Percentiles rank a stretch among this genome's conserved stretches.
Evolutionary conservation across 345 rosid genomes (phyloP).

Genomic region (Anastatica hierochuntica): DNA sequence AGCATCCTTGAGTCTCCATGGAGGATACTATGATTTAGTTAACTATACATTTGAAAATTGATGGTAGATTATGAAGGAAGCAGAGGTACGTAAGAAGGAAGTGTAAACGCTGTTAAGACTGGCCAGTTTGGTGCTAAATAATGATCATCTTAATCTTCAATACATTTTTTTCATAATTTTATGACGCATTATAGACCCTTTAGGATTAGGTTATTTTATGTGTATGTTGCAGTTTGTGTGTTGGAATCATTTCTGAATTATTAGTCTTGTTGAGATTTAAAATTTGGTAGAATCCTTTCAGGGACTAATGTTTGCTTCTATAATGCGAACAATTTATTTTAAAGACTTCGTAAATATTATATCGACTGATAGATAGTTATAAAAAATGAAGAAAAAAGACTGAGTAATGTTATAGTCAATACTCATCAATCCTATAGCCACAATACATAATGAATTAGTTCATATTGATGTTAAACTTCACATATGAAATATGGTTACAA

Average conservation of each 20-base stretch:
- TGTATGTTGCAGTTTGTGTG: slow-evolving; percentile 15
- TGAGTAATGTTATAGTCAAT: no score
- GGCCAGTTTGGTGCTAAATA: slow-evolving; percentile 52
- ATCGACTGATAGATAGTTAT: no score
- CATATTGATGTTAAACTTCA: no score
- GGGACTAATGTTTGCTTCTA: background rate
- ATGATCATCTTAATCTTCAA: background rate
- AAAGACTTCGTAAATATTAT: no score
- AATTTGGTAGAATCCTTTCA: background rate
- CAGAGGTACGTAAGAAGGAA: slow-evolving; percentile 32
- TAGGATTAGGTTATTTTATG: background rate
- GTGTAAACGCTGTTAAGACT: slow-evolving; percentile 34
- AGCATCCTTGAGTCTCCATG: slow-evolving; percentile 60
- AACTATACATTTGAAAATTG: slow-evolving; percentile 90
- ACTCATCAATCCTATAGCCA: no score
- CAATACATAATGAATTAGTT: no score
- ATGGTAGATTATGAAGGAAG: slow-evolving; percentile 55
- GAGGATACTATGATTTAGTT: slow-evolving; percentile 78
- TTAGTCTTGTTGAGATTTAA: background rate
- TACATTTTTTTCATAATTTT: background rate
- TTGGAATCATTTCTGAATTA: background rate
- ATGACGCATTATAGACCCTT: slow-evolving; percentile 4
- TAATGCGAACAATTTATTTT: no score
- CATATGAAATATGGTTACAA: no score
- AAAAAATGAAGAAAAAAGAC: no score